phyloP scores from a whole-genome alignment of 495 filamentous ascomycete genomes.

The Lindgomyces ingoldianus region DNA sequence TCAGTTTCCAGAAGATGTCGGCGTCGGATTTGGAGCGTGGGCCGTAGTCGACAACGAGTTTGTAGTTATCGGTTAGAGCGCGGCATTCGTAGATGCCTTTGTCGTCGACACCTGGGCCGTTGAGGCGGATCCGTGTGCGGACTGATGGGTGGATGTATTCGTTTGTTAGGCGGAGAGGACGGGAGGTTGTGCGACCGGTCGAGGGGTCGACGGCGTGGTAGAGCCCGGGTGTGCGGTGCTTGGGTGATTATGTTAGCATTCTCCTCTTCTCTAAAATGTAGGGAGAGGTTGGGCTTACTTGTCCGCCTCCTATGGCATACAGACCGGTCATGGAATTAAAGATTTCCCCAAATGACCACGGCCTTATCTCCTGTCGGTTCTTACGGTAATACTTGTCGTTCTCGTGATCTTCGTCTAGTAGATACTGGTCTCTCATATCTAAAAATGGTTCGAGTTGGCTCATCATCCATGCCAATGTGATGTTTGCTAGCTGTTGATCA shows the following conservation, averaged over 20 bases:
- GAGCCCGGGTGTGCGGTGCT: conserved; percentile 58
- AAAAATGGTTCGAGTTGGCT: conserved; percentile 64
- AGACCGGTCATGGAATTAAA: conserved; percentile 51
- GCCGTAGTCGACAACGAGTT: conserved; percentile 44
- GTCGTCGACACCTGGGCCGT: conserved; percentile 61
- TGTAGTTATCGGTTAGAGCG: conserved; percentile 52
- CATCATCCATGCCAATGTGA: conserved; percentile 74
- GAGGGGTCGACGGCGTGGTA: conserved; percentile 58
- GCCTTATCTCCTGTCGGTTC: conserved; percentile 53
- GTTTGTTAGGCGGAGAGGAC: conserved; percentile 59
- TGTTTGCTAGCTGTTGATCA: conserved; percentile 63
- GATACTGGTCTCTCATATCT: conserved; percentile 56
- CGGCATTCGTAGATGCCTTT: conserved; percentile 54
- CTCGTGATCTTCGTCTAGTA: conserved; percentile 53
- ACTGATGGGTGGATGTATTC: conserved; percentile 67
- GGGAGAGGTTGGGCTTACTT: conserved; percentile 14
- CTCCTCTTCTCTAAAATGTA: not conserved
- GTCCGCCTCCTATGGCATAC: conserved; percentile 56
- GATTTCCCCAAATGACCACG: conserved; percentile 62
- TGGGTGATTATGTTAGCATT: not conserved
- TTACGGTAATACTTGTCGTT: conserved; percentile 53
- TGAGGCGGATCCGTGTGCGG: conserved; percentile 55
- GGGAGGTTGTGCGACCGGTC: conserved; percentile 46
- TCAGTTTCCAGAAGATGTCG: conserved; percentile 42
- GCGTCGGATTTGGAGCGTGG: conserved; percentile 30